phyloP scores from a whole-genome alignment of 805 yeast species.

The Saccharomyces jurei region DNA sequence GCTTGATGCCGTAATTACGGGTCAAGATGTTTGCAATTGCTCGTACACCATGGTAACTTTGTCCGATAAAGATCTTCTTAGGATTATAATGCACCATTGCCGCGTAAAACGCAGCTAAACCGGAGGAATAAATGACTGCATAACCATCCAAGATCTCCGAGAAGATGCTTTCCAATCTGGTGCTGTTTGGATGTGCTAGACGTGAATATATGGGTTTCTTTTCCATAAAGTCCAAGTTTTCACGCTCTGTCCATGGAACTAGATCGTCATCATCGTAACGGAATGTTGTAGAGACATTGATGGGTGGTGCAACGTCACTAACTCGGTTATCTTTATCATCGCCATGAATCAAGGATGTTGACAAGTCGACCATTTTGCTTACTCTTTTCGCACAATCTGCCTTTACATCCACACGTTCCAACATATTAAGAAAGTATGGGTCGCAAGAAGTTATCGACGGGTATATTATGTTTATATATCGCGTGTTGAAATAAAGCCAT shows the following conservation, averaged over 20 bases:
- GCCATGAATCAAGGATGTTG: constrained; percentile 60
- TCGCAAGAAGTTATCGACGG: background rate
- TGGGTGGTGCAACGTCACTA: constrained; percentile 67
- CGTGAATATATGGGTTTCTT: constrained; percentile 57
- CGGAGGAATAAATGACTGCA: constrained; percentile 66
- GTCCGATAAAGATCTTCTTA: constrained; percentile 61
- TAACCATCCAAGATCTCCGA: constrained; percentile 53
- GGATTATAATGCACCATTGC: constrained; percentile 66
- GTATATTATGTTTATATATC: background rate
- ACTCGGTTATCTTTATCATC: constrained; percentile 54
- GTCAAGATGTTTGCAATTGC: constrained; percentile 57
- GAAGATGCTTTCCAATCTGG: constrained; percentile 59
- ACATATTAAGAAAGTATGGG: too few relatives aligned
- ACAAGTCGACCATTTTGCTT: constrained; percentile 23
- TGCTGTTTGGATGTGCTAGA: constrained; percentile 62
- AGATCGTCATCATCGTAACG: constrained; percentile 53
- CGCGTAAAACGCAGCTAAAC: constrained; percentile 75
- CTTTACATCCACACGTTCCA: background rate
- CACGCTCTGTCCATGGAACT: constrained; percentile 36
- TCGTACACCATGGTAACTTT: constrained; percentile 80
- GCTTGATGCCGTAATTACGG: constrained; percentile 51
- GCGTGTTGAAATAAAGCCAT: background rate
- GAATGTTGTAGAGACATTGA: constrained; percentile 74
- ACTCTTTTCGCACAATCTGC: background rate
- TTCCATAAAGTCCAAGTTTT: constrained; percentile 28